Evolutionary conservation across 192 early-diverging fungal species (phyloP), one percentile per base, ranked within the genome.

Genomic region (Glomus cerebriforme): DNA sequence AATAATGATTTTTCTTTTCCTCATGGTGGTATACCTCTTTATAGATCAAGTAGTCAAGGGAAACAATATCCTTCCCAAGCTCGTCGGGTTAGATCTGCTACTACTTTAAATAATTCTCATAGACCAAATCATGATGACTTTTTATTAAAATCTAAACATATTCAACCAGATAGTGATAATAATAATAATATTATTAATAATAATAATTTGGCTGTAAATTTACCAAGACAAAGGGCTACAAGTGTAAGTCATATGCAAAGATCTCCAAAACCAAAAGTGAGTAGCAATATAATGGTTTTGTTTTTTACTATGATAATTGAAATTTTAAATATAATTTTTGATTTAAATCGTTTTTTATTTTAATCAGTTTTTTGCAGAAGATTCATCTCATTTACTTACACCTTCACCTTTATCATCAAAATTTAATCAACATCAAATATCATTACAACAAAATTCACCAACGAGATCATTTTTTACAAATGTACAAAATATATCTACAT

Each of bases 71-170:
- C 19, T 27, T 24, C 37, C 5, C 26, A 45, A 35, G 69, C 69
- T 15, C 19, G 69, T 7, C 12, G 69, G 9, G 81, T 85, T 29
- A 78, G 89, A 37, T 90, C 89, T 0, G 82, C 83, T 2, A 88
- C 86, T 24, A 86, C 81, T 59, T 73, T 88, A 34, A 76, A 84
- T 43, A 78, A 73, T 29, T 47, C 39, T 43, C 39, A 10, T 31
- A n/a, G 45, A 47, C 47, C 17, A 35, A 70, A 75, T 27, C 80
- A 87, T 15, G 88, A 90, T 22, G 83, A 87, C 47, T 65, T 80
- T n/a, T 54, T 79, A 17, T 34, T 85, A 15, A 90, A 88, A 74
- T 72, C 80, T 60, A 79, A 79, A 1, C 82, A 83, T 29, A 79
- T 79, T 13, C 79, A 77, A 81, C 70, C 17, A 54, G 54, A 75